These are phyloP conservation scores for Euphrasia arctica DNA, from an alignment of 305 asterid species.

Conservation along the genomic window DNA sequence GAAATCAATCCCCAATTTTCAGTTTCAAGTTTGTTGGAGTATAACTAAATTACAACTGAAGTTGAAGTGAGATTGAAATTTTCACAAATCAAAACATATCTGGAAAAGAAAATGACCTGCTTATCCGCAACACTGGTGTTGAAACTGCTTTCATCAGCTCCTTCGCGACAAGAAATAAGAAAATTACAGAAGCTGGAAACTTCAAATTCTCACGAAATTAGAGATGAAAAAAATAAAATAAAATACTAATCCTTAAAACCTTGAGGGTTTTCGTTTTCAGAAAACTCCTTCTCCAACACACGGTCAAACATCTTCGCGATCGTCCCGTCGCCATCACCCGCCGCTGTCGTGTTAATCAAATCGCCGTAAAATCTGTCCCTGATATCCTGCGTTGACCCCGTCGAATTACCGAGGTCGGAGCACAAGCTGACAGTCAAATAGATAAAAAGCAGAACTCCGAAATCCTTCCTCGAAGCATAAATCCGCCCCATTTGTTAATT, in stretches of 20 bases:
- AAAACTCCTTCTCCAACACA: slow-evolving; percentile 71
- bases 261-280: slow-evolving; percentile 75
- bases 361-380: slow-evolving; percentile 70
- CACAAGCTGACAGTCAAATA: slow-evolving; percentile 28
- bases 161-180: slow-evolving; percentile 31
- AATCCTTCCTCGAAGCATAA: slow-evolving; percentile 18
- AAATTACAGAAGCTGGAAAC: slow-evolving; percentile 8
- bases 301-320: slow-evolving; percentile 82
- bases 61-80: background rate
- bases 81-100: background rate
- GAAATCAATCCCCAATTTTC: background rate
- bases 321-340: slow-evolving; percentile 50
- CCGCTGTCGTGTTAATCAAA: slow-evolving; percentile 55
- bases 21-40: background rate
- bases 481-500: background rate
- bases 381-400: slow-evolving; percentile 62
- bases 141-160: slow-evolving; percentile 63
- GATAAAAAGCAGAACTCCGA: slow-evolving; percentile 28
- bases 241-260: slow-evolving; percentile 29
- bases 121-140: slow-evolving; percentile 72
- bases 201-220: background rate
- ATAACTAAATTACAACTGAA: background rate
- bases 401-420: slow-evolving; percentile 30
- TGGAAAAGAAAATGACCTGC: slow-evolving; percentile 39
- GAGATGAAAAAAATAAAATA: background rate